Evolutionary conservation across 805 yeast species (phyloP), one percentile per base, ranked within the genome.

Genomic region (Candida bentonensis): DNA sequence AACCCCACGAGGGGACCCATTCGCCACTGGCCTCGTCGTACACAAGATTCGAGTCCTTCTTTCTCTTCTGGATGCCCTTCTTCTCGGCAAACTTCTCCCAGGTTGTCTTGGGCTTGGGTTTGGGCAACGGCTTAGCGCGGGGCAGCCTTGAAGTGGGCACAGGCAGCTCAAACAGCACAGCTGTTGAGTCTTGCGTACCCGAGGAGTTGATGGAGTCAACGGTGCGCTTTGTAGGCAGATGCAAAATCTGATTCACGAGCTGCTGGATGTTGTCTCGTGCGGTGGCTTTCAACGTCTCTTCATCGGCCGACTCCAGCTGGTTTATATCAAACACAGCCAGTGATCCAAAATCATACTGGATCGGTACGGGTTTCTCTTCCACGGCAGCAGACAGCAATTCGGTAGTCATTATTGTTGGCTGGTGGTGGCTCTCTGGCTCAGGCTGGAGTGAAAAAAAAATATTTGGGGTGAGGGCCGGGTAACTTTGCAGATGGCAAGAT

Each of bases 1-100:
- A 89, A 48, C 99, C 99, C 98, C 98, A 92, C 65, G 87, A 89
- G 55, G 94, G 89, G 49, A 82, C 95, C 98, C 98, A 92, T 65
- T 87, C 88, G 43, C 89, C 88, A 23, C 75, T 66, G 25, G 74
- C 92, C 63, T 92, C 97, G 63, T 92, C 95, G 55, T 68, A 92
- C 1, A 84, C 86, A 74, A 80, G 69, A 66, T 85, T 92, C 41
- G 95, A 96, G 23, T 83, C 79, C 62, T 81, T 87, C 48, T 83
- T 84, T 71, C 84, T 88, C 66, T 94, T 74, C 65, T 82, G 71
- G 61, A 92, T 92, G 57, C 97, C 97, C 68, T 92, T 92, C 73
- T 77, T 84, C 47, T 82, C 82, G 51, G 99, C 99, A 69, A 92
- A 92, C 59, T 74, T 74, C 67, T 92, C 96, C 99, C 99, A 92